Evolutionary conservation across 148 eudicot species (phyloP).

Genomic region (Arbutus unedo): DNA sequence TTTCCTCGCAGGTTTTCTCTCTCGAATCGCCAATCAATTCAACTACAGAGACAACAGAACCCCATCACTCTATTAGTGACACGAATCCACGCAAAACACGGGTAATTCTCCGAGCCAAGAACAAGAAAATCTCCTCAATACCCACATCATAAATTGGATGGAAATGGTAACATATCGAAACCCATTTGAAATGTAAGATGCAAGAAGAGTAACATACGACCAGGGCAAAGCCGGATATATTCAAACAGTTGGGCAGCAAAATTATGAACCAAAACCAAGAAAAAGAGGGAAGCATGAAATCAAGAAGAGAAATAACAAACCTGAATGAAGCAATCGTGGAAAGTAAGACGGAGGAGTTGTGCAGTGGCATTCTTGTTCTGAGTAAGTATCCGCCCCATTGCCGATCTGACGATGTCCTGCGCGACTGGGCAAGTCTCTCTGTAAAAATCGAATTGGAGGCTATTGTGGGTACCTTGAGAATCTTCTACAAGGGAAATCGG

Average conservation of each 20-base stretch:
- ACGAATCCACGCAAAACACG: neutral
- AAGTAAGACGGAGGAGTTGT: slow-evolving; percentile 9
- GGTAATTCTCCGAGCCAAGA: neutral
- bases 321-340: slow-evolving; percentile 20
- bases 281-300: neutral
- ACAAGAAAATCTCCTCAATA: neutral
- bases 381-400: neutral
- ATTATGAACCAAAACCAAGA: neutral
- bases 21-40: neutral
- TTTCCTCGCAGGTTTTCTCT: no score
- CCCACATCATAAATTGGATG: neutral
- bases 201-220: slow-evolving; percentile 8
- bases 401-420: neutral
- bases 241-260: neutral
- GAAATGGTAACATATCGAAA: neutral
- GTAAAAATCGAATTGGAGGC: slow-evolving; percentile 10
- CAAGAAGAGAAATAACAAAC: neutral
- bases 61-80: neutral
- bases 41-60: neutral
- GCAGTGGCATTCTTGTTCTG: slow-evolving; percentile 4
- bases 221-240: no score
- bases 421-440: slow-evolving; percentile 7
- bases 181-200: neutral
- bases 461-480: neutral
- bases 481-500: neutral